Evolutionary conservation across 2,329 filamentous ascomycete species (phyloP).

Genomic region (Fusarium pseudograminearum): DNA sequence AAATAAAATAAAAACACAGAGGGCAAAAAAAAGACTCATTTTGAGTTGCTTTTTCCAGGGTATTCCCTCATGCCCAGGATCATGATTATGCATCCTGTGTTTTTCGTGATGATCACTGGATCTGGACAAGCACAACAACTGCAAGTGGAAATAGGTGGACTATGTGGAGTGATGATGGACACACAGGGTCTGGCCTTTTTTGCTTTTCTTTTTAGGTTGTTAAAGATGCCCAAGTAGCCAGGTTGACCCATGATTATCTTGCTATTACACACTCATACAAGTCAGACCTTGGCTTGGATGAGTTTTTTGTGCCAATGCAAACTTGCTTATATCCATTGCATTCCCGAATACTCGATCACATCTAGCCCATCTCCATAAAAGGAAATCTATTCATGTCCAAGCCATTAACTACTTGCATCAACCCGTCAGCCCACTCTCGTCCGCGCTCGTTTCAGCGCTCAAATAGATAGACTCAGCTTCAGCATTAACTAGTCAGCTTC

Average conservation of each 20-base stretch:
- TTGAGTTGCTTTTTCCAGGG: conserved; percentile 9
- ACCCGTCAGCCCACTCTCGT: not conserved
- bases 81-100: conserved; percentile 15
- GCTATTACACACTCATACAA: not conserved
- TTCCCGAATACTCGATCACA: not conserved
- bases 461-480: not conserved
- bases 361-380: not conserved
- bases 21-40: not conserved
- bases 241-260: conserved; percentile 20
- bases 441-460: conserved; percentile 10
- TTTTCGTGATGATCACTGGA: conserved; percentile 30
- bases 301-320: not conserved
- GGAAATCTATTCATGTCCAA: not conserved
- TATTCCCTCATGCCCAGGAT: conserved; percentile 17
- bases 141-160: conserved; percentile 1
- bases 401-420: not conserved
- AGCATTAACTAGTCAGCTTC: not conserved
- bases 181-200: conserved; percentile 20
- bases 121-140: conserved; percentile 1
- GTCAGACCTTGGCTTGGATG: not conserved
- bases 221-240: conserved; percentile 22
- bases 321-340: not conserved
- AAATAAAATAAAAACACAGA: not conserved
- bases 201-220: conserved; percentile 1
- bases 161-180: conserved; percentile 24